A percentile compares a stretch with the other conserved stretches of the same genome.
Conservation (phyloP, 768 basidiomycete genomes). For the Tylopilus subfusipes region DNA sequence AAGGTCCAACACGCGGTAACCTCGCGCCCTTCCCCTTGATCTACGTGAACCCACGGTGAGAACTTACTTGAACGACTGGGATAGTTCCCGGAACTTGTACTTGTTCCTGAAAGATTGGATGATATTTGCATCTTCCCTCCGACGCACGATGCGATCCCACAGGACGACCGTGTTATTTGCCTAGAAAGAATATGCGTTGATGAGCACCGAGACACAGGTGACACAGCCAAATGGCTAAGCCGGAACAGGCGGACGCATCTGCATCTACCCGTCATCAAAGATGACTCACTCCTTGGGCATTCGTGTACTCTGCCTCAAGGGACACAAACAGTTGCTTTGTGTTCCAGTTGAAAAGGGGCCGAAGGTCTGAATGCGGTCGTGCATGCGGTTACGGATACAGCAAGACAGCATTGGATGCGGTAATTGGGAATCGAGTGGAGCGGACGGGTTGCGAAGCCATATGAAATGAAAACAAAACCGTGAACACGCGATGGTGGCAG, state of each 20-base stretch:
- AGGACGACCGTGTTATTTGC: slow-evolving; percentile 76
- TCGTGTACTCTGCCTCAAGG: slow-evolving; percentile 80
- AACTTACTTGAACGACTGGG: slow-evolving; percentile 70
- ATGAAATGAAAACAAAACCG: slow-evolving; percentile 26
- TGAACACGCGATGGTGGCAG: slow-evolving; percentile 20
- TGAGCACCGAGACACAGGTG: slow-evolving; percentile 7
- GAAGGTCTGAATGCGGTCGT: slow-evolving; percentile 52
- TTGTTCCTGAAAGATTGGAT: slow-evolving; percentile 59
- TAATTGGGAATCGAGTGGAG: slow-evolving; percentile 15
- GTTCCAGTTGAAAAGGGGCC: slow-evolving; percentile 89
- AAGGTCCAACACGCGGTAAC: slow-evolving; percentile 3
- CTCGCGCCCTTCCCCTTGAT: neutral
- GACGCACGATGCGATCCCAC: slow-evolving; percentile 90
- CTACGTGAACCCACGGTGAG: neutral
- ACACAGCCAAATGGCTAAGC: slow-evolving; percentile 22
- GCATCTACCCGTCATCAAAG: neutral
- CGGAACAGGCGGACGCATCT: slow-evolving; percentile 7
- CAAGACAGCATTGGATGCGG: slow-evolving; percentile 7
- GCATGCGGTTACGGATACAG: neutral
- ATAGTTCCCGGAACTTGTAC: slow-evolving; percentile 77
- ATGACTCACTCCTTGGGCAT: slow-evolving; percentile 61
- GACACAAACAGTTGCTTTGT: slow-evolving; percentile 94
- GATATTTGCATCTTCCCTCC: slow-evolving; percentile 70
- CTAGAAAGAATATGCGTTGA: slow-evolving; percentile 34
- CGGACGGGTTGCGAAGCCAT: slow-evolving; percentile 9